Evolutionary conservation across 306 rosid species (phyloP).

Genomic region (Begonia peltatifolia): DNA sequence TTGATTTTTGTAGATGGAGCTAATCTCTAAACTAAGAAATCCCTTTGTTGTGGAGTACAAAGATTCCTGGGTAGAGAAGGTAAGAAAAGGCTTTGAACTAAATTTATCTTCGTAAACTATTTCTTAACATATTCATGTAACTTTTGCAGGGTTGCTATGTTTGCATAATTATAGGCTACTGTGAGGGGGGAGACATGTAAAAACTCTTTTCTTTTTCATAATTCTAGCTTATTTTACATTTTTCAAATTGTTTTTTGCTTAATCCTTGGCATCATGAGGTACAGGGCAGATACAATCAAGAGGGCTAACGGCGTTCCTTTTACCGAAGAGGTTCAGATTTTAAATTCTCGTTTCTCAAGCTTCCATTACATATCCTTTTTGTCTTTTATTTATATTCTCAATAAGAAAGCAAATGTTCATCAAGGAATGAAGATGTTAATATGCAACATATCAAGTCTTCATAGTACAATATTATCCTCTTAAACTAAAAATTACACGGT

Average conservation of each 20-base stretch:
- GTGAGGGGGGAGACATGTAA: conserved; percentile 98
- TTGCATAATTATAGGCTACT: conserved; percentile 86
- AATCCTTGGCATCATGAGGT: conserved; percentile 10
- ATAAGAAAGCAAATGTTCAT: too few species aligned
- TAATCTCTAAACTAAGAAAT: conserved; percentile 69
- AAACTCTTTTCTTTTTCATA: conserved; percentile 12
- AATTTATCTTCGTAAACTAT: too few species aligned
- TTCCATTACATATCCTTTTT: too few species aligned
- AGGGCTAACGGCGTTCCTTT: conserved; percentile 64
- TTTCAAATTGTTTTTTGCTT: conserved; percentile 8
- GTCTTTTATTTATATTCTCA: neutral
- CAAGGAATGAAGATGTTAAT: too few species aligned
- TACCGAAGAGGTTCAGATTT: conserved; percentile 56
- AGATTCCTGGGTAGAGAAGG: conserved; percentile 99
- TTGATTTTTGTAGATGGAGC: conserved; percentile 66
- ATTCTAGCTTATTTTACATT: neutral
- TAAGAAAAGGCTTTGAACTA: conserved; percentile 4
- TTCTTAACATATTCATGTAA: neutral
- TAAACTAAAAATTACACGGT: too few species aligned
- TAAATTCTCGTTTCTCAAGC: too few species aligned
- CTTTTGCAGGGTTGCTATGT: conserved; percentile 88
- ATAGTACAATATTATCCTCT: too few species aligned
- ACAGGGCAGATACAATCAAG: conserved; percentile 92
- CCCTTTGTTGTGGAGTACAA: conserved; percentile 98
- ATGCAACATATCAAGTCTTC: too few species aligned